Percentiles rank a stretch among this genome's conserved stretches.
phyloP scores from a whole-genome alignment of 2,329 filamentous ascomycete species.

The Endothia cerciana region DNA sequence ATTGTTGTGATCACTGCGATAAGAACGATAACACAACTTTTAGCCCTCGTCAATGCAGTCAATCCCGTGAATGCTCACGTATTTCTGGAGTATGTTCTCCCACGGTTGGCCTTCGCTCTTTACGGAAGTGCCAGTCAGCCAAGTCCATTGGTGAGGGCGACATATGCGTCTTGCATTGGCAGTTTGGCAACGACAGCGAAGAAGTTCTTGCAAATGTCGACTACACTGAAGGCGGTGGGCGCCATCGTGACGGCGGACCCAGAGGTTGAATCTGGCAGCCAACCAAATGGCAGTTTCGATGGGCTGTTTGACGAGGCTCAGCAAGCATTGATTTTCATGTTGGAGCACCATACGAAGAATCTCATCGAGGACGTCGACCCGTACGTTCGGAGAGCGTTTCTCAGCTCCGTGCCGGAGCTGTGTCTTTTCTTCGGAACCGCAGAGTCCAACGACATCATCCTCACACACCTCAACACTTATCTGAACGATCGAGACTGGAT shows the following conservation, averaged over 20 bases:
- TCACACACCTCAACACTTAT: constrained; percentile 96
- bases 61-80: constrained; percentile 76
- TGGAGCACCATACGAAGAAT: constrained; percentile 87
- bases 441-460: constrained; percentile 93
- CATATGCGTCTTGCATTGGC: constrained; percentile 90
- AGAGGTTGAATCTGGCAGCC: constrained; percentile 73
- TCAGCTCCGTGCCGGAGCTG: constrained; percentile 87
- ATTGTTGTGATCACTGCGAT: constrained; percentile 85
- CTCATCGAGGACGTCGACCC: constrained; percentile 86
- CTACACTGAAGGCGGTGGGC: constrained; percentile 82
- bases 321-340: constrained; percentile 77
- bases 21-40: constrained; percentile 83
- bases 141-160: constrained; percentile 77
- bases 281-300: constrained; percentile 73
- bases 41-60: constrained; percentile 85
- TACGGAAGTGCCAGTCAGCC: constrained; percentile 54
- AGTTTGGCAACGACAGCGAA: constrained; percentile 85
- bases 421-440: constrained; percentile 93
- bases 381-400: constrained; percentile 85
- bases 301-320: constrained; percentile 88
- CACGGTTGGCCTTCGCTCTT: constrained; percentile 61
- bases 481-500: constrained; percentile 97
- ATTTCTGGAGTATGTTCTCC: constrained; percentile 69
- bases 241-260: constrained; percentile 77
- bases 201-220: constrained; percentile 87